Percentiles rank a stretch among this genome's conserved stretches.
phyloP scores from a whole-genome alignment of 2,329 filamentous ascomycete genomes.

The Exophiala calicioides region DNA sequence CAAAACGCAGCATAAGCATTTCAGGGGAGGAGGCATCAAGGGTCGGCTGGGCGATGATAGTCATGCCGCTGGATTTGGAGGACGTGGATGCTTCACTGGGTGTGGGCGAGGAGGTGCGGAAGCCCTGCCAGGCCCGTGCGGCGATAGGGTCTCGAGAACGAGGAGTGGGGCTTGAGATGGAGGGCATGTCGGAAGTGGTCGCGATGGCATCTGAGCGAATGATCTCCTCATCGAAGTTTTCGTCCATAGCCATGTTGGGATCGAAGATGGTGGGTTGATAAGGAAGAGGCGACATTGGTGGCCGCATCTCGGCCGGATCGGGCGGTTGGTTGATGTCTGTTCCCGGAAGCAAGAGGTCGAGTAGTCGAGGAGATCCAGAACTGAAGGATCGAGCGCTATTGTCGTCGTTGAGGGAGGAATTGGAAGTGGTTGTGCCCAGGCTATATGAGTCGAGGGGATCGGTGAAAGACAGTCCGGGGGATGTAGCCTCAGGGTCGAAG shows the following conservation, averaged over 20 bases:
- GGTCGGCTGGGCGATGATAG: constrained; percentile 45
- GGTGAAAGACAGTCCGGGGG: constrained; percentile 17
- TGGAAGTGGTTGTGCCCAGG: constrained; percentile 34
- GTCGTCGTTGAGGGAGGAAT: constrained; percentile 30
- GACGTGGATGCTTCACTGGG: constrained; percentile 39
- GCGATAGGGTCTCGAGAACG: constrained; percentile 1
- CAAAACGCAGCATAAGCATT: constrained; percentile 63
- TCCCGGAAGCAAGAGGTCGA: constrained; percentile 52
- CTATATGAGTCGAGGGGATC: constrained; percentile 37
- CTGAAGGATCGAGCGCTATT: constrained; percentile 38
- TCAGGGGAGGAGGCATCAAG: constrained; percentile 58
- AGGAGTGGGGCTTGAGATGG: constrained; percentile 3
- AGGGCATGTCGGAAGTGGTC: constrained; percentile 12
- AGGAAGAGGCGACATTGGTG: constrained; percentile 34
- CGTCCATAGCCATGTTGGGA: constrained; percentile 38
- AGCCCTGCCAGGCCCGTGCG: constrained; percentile 14
- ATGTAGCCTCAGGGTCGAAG: constrained; percentile 18
- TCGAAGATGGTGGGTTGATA: constrained; percentile 28
- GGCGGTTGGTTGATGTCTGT: constrained; percentile 48
- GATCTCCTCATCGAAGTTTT: constrained; percentile 61
- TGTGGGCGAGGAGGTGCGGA: constrained; percentile 36
- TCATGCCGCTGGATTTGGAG: constrained; percentile 31
- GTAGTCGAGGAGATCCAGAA: constrained; percentile 50
- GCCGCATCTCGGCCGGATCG: constrained; percentile 35
- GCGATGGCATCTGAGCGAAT: constrained; percentile 38